Percentiles rank a stretch among this genome's conserved stretches.
Conservation (phyloP, 2,329 filamentous ascomycete species). For the Claviceps sp. region DNA sequence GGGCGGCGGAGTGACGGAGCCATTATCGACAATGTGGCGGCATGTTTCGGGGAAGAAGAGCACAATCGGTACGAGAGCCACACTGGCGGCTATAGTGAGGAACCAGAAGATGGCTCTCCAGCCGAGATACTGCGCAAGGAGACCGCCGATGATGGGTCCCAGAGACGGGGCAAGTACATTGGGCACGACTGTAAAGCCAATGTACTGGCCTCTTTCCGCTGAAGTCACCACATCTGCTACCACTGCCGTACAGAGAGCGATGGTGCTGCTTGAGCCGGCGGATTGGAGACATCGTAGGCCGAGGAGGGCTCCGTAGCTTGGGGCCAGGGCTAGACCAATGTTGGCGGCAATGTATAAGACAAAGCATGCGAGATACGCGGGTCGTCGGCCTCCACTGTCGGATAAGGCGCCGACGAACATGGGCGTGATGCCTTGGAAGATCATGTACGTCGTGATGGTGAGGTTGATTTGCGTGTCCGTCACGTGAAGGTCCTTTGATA, state of each 20-base stretch:
- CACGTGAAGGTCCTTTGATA: constrained; percentile 34
- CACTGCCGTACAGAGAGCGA: constrained; percentile 43
- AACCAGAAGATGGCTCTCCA: constrained; percentile 54
- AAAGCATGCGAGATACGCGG: constrained; percentile 40
- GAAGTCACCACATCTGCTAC: constrained; percentile 51
- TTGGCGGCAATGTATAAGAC: constrained; percentile 39
- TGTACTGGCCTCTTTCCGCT: constrained; percentile 46
- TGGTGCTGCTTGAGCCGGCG: constrained; percentile 43
- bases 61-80: constrained; percentile 28
- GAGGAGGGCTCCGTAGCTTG: constrained; percentile 35
- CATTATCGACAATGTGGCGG: constrained; percentile 36
- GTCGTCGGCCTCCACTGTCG: constrained; percentile 39
- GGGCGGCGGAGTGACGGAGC: constrained; percentile 28
- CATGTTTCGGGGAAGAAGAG: constrained; percentile 42
- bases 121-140: constrained; percentile 41
- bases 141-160: constrained; percentile 45
- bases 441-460: constrained; percentile 41
- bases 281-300: constrained; percentile 43
- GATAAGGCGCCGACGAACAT: constrained; percentile 43
- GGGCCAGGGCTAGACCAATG: constrained; percentile 37
- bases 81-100: constrained; percentile 31
- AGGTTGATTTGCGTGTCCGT: constrained; percentile 30
- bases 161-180: constrained; percentile 34
- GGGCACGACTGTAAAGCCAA: constrained; percentile 37
- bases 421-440: constrained; percentile 47